phyloP scores from a whole-genome alignment of 371 early-diverging fungal species.

The Mucor circinelloides region DNA sequence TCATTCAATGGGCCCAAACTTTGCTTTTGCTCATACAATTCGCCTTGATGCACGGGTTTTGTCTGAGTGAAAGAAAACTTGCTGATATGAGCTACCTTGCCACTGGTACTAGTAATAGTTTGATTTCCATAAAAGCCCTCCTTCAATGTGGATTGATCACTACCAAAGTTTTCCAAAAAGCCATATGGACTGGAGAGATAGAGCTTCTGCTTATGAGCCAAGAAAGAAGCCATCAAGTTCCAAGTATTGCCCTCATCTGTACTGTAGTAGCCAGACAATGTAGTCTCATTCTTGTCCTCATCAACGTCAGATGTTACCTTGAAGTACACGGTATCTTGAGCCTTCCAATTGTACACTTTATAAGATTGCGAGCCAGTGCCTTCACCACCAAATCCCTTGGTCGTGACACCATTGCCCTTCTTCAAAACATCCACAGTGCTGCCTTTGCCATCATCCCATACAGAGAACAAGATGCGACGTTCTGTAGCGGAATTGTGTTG shows the following conservation, averaged over 20 bases:
- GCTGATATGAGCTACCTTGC: neutral
- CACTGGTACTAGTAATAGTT: neutral
- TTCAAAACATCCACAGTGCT: conserved; percentile 9
- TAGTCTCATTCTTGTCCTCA: neutral
- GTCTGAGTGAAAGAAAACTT: conserved; percentile 3
- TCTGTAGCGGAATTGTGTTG: conserved; percentile 15
- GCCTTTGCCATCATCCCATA: conserved; percentile 25
- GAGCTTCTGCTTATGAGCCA: neutral
- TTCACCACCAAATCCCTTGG: conserved; percentile 24
- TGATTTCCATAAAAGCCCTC: conserved; percentile 20
- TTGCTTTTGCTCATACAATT: conserved; percentile 1
- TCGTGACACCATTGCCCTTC: neutral
- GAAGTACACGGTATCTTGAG: conserved; percentile 14
- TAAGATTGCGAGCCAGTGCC: conserved; percentile 22
- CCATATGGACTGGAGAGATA: conserved; percentile 10
- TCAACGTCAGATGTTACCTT: conserved; percentile 8
- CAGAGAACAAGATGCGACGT: conserved; percentile 19
- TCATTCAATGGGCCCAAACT: neutral
- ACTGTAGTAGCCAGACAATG: conserved; percentile 14
- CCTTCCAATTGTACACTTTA: conserved; percentile 6
- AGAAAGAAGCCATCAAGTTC: conserved; percentile 16
- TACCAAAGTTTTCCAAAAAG: conserved; percentile 19
- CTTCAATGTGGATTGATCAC: neutral
- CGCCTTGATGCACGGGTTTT: neutral
- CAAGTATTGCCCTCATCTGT: neutral